Evolutionary conservation across 768 basidiomycete species (phyloP), one percentile per base, ranked within the genome.

Genomic region (Antrodiella citrinella): DNA sequence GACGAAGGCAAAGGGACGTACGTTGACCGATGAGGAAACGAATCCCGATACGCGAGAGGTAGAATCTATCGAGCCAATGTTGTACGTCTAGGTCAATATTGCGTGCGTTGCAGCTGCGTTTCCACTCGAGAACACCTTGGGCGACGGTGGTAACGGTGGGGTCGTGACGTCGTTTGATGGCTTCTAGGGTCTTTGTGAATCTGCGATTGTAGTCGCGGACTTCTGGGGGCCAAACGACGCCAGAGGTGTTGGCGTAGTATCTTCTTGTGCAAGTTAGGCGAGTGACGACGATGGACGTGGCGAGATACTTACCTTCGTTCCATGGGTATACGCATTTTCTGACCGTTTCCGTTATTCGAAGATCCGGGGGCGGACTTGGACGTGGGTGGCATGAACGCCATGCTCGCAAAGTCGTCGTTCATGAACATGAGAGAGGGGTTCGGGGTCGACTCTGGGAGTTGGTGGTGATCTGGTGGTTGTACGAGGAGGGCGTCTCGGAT

Each of bases 141-240:
- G 91, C 92, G 50, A 98, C 89, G 5, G 94, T 96, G 4, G 95
- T 94, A 5, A 98, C 96, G 0, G 96, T 98, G 0, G 95, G 95
- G 62, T 98, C 95, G 67, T 99, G 96, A 10, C 96, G 76, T 50
- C 76, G 80, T 72, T 99, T 99, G 74, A 99, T 94, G 20, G 80
- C 71, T 43, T 94, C 86, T 7, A 98, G 75, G 26, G 81, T 67
- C 57, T 84, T 84, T 3, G 96, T 99, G 71, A 99, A 97, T 5
- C 81, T 75, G 21, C 81, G 79, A 67, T 98, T 98, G 72, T 91
- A 96, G 57, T 95, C 92, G 57, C 84, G 84, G 0, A 99, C 81
- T 61, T 95, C 89, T 0, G 95, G 96, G 3, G 95, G 96, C 78
- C 91, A 96, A 20, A 84, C 74, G 55, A 86, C 75, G 51, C 73